These are phyloP conservation scores for Syzygium jambos DNA, from an alignment of 345 rosid genomes.

Conservation along the genomic window DNA sequence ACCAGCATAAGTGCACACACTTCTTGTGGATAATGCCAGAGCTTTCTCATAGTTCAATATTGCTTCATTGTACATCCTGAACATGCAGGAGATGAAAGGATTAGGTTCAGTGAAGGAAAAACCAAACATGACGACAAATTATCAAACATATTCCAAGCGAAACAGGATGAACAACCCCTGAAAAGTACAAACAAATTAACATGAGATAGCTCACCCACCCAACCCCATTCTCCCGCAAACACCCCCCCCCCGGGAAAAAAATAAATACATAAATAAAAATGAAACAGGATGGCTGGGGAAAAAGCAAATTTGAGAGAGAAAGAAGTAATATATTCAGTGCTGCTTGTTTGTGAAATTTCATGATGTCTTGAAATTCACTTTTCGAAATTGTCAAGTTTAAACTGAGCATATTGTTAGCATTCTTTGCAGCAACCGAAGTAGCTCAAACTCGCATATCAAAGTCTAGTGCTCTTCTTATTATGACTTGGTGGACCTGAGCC, in stretches of 20 bases:
- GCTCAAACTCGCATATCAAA: background rate
- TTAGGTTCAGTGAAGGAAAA: slow-evolving; percentile 3
- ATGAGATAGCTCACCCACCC: too few relatives aligned
- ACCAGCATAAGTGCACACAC: slow-evolving; percentile 91
- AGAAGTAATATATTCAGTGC: background rate
- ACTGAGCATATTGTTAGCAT: background rate
- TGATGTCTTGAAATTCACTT: background rate
- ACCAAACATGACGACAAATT: background rate
- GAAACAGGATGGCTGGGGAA: background rate
- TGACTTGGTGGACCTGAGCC: background rate
- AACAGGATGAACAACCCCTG: background rate
- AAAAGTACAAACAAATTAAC: background rate
- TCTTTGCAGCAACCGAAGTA: background rate
- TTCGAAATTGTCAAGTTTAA: background rate
- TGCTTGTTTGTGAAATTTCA: background rate
- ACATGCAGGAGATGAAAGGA: slow-evolving; percentile 2
- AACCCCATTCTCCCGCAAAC: too few relatives aligned
- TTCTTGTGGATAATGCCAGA: slow-evolving; percentile 65
- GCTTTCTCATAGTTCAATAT: slow-evolving; percentile 75
- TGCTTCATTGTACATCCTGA: slow-evolving; percentile 70
- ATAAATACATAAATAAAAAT: background rate
- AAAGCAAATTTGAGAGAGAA: background rate
- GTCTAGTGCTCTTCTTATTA: background rate
- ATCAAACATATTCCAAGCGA: background rate
- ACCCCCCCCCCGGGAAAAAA: too few relatives aligned